phyloP scores from a whole-genome alignment of 2,329 filamentous ascomycete genomes.

The Stagonosporopsis chrysanthemi region DNA sequence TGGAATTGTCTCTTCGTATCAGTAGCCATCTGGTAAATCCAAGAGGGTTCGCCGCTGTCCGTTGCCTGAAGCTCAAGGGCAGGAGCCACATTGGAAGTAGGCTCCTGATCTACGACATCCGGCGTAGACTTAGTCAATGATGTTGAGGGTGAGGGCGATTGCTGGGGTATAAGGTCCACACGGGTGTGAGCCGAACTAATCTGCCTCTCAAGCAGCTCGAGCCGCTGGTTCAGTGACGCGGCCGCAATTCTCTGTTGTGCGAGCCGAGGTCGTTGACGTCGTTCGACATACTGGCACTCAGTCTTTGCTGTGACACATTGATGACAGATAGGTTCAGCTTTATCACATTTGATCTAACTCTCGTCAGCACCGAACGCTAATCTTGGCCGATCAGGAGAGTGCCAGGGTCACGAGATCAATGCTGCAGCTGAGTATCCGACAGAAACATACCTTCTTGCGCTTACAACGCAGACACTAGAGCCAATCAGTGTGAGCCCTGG shows the following conservation, averaged over 20 bases:
- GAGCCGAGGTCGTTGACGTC: conserved; percentile 35
- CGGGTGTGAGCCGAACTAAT: conserved; percentile 9
- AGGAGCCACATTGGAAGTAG: background rate
- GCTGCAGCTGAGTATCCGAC: background rate
- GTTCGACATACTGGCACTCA: conserved; percentile 40
- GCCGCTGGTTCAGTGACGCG: conserved; percentile 29
- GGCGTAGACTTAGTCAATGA: background rate
- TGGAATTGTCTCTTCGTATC: conserved; percentile 37
- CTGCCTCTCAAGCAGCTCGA: conserved; percentile 38
- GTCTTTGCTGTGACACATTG: conserved; percentile 35
- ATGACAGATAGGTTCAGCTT: conserved; percentile 32
- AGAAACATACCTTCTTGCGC: conserved; percentile 23
- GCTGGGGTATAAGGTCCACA: background rate
- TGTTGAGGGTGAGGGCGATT: conserved; percentile 8
- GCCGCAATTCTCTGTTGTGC: conserved; percentile 34
- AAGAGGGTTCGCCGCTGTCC: conserved; percentile 15
- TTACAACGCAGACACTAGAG: conserved; percentile 23
- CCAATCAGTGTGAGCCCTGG: background rate
- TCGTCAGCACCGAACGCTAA: background rate
- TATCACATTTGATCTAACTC: conserved; percentile 40
- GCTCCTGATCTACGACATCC: background rate
- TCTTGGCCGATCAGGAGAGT: background rate
- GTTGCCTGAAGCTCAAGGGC: background rate
- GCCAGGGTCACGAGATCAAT: background rate
- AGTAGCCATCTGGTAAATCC: conserved; percentile 41